Base-by-base conservation (phyloP, 805 yeast species). In the Saturnispora kantuleensis region DNA sequence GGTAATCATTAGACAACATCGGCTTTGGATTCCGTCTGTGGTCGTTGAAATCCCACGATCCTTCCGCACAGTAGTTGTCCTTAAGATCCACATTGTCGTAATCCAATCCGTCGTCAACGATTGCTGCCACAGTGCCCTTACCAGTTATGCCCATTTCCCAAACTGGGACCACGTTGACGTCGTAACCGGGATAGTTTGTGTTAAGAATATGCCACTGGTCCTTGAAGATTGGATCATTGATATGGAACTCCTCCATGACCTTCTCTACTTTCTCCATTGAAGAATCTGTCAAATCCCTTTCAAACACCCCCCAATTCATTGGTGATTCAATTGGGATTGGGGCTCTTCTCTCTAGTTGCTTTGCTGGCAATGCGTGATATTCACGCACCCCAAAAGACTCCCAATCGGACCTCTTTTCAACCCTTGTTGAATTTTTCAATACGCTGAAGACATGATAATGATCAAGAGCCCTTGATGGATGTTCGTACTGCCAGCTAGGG, bases 51-150 rank as follows among this genome's bases (percentile, higher is more conserved):
- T 93, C 98, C 85, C 90, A 93, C 7, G 96, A 87, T 3, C 97
- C 98, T 50, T 76, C 78, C 11, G 69, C 64, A 56, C 73, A 76
- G 60, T 82, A 93, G 54, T 82, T 84, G 34, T 69, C 76, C 29
- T 68, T 66, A 48, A 93, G 67, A 64, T 93, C 97, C 2, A 70
- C 73, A 56, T 79, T 78, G 44, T 83, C 84, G 58, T 74, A 80
- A 64, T 93, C 98, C 26, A 93, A 63, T 1, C 98, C 98, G 64
- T 93, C 98, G 63, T 93, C 98, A 0, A 93, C 83, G 34, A 93
- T 74, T 2, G 97, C 96, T 1, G 89, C 81, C 1, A 84, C 86
- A 5, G 86, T 71, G 5, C 93, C 90, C 32, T 70, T 62, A 1
- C 98, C 98, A 0, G 93, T 82, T 46, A 83, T 76, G 40, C 82